phyloP scores from a whole-genome alignment of 2,329 filamentous ascomycete genomes.

The Emmonsia crescens region DNA sequence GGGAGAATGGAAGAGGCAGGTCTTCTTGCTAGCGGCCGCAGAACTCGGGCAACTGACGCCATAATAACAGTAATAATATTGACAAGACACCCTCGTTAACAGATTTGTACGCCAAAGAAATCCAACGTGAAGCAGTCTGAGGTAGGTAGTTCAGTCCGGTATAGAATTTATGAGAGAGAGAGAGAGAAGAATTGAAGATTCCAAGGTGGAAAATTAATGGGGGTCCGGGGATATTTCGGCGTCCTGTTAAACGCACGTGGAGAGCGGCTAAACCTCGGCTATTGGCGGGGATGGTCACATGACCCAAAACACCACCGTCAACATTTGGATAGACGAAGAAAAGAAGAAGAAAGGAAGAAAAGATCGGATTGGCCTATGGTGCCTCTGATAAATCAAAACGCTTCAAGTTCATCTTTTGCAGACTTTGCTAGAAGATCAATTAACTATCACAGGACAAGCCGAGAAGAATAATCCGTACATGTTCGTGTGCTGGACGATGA shows the following conservation, averaged over 20 bases:
- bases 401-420: too few relatives aligned
- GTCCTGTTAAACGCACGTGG: not conserved
- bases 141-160: not conserved
- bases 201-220: not conserved
- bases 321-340: too few relatives aligned
- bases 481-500: too few relatives aligned
- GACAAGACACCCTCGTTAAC: constrained; percentile 1
- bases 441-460: too few relatives aligned
- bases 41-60: constrained; percentile 38
- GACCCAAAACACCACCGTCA: not conserved
- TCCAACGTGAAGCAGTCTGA: not conserved
- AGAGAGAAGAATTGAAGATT: not conserved
- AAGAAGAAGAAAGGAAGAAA: not conserved
- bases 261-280: not conserved
- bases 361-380: too few relatives aligned
- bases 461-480: too few relatives aligned
- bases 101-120: not conserved
- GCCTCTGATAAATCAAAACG: too few relatives aligned
- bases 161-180: not conserved
- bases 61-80: constrained; percentile 23
- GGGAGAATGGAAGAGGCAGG: constrained; percentile 28
- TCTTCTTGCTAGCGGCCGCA: constrained; percentile 37
- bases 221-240: not conserved
- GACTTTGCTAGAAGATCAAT: too few relatives aligned
- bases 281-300: not conserved